phyloP scores from a whole-genome alignment of 495 filamentous ascomycete genomes.

The Xylaria bambusicola region DNA sequence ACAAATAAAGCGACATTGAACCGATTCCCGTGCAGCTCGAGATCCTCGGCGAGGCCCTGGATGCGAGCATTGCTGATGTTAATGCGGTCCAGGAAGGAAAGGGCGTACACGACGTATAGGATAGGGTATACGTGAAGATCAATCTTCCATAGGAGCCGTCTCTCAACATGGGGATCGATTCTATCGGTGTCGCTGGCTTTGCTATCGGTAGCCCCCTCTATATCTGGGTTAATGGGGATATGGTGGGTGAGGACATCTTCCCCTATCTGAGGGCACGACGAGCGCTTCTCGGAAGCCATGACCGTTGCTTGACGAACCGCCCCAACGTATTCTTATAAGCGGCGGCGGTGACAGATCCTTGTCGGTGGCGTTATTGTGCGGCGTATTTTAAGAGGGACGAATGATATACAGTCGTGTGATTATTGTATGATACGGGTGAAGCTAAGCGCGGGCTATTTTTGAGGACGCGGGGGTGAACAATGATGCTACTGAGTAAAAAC shows the following conservation, averaged over 20 bases:
- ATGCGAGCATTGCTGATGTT: constrained; percentile 67
- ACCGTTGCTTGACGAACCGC: no score
- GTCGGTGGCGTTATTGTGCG: neutral
- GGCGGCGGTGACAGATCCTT: neutral
- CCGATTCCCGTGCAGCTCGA: constrained; percentile 56
- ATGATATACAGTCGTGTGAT: no score
- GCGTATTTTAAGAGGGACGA: no score
- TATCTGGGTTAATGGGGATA: neutral
- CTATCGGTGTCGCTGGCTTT: neutral
- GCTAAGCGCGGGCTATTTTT: no score
- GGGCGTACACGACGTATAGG: constrained; percentile 44
- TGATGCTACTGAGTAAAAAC: no score
- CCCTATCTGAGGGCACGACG: neutral
- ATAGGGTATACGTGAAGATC: constrained; percentile 42
- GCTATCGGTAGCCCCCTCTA: neutral
- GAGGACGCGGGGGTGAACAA: no score
- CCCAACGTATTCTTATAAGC: neutral
- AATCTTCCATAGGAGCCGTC: constrained; percentile 37
- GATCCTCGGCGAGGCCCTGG: constrained; percentile 59
- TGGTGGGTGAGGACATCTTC: neutral
- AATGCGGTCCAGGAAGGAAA: constrained; percentile 54
- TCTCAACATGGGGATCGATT: constrained; percentile 30
- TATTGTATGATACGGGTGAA: no score
- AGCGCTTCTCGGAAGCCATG: neutral
- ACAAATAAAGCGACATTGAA: constrained; percentile 65